Base-by-base conservation (phyloP, 306 rosid species). In the Fragaria iinumae region DNA sequence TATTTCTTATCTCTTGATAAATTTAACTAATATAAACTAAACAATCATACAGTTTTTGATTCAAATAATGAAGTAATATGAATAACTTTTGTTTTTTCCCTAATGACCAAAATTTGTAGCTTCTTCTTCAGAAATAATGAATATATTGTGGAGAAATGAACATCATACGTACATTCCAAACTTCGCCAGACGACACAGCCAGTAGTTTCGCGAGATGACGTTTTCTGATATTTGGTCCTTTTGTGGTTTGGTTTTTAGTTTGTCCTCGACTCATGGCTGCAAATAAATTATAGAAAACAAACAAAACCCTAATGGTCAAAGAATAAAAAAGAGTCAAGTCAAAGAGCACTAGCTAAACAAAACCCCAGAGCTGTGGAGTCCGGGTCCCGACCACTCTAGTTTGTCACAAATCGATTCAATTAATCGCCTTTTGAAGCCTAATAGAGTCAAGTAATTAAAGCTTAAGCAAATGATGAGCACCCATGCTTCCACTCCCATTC, bases 381-480 rank as follows among this genome's bases (percentile, higher is more conserved):
- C 48, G 48, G 48, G 77, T 57, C 81, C 76, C 27, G 25, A 50
- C 82, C 84, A 84, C 77, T 69, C 3, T 20, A 38, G 4, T 52
- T 72, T 80, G 79, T 80, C 77, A 9, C 32, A 44, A 49, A 36
- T 14, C 17, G 16, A 45, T 21, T 57, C 43, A 13, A 48, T 43
- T n/a, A 10, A 8, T 72, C 49, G 17, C 39, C 38, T 39, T 44
- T 77, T 50, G 29, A 13, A 17, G 77, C 38, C 17, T 65, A 52
- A 53, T 59, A 64, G 25, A 44, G 56, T 69, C 38, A 34, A 32
- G 69, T 34, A 8, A 43, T 8, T 8, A 39, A 43, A 32, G 69
- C 3, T 36, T 13, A 45, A 71, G 23, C 67, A 57, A 71, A 71
- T 76, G 64, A 38, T 79, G 55, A 67, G 62, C 44, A 34, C 32